phyloP scores from a whole-genome alignment of 495 filamentous ascomycete genomes.

The Haplographium delicatum region DNA sequence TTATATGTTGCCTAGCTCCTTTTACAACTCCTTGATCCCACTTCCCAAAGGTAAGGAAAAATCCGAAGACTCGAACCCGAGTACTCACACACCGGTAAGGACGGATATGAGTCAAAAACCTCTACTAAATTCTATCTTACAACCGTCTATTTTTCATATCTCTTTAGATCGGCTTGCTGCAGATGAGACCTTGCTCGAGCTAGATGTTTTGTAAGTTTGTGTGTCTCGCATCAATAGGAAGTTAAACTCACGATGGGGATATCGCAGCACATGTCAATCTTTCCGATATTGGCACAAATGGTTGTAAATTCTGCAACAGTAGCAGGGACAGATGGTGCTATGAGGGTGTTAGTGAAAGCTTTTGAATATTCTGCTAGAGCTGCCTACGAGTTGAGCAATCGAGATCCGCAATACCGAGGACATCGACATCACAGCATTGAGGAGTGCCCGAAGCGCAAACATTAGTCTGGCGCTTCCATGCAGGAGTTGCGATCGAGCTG shows the following conservation, averaged over 20 bases:
- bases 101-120: no score
- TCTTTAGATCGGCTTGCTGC: conserved; percentile 6
- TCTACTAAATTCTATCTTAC: no score
- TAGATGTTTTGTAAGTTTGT: background rate
- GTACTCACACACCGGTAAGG: no score
- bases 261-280: conserved; percentile 35
- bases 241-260: conserved; percentile 25
- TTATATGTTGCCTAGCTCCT: no score
- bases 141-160: no score
- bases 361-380: no score
- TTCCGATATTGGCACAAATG: conserved; percentile 30
- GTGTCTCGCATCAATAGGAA: background rate
- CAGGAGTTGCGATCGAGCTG: conserved; percentile 25
- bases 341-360: background rate
- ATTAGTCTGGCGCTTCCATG: conserved; percentile 18
- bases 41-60: no score
- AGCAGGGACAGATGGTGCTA: conserved; percentile 23
- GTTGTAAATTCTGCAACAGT: conserved; percentile 22
- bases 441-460: conserved; percentile 23
- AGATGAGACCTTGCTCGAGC: conserved; percentile 16
- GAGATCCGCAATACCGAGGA: conserved; percentile 41
- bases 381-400: conserved; percentile 41
- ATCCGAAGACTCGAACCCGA: no score
- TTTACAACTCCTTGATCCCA: no score
- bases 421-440: conserved; percentile 43